These are phyloP conservation scores for Epichloe baconii DNA, from an alignment of 2,329 filamentous ascomycete species.

Conservation along the genomic window DNA sequence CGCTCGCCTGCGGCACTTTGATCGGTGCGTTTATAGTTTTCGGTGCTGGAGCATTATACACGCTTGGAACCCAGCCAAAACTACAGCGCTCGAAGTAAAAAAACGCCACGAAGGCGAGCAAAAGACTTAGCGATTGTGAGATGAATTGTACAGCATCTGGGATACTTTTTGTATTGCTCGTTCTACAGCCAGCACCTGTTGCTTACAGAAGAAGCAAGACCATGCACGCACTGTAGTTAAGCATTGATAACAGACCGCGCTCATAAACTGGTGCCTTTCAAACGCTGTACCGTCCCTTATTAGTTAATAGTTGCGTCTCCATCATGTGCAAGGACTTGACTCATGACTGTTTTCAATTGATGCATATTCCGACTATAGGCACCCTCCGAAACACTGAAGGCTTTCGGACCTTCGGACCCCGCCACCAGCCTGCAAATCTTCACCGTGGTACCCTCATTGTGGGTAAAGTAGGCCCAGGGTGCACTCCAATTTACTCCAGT, in stretches of 20 bases:
- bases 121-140: background rate
- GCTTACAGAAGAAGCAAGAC: background rate
- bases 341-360: conserved; percentile 8
- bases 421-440: conserved; percentile 3
- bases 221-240: background rate
- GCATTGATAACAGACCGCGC: background rate
- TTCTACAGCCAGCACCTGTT: background rate
- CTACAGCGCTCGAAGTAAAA: background rate
- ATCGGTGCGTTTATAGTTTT: conserved; percentile 79
- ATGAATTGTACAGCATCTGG: background rate
- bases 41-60: conserved; percentile 80
- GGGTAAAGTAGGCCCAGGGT: background rate
- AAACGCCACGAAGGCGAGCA: background rate
- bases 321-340: background rate
- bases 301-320: background rate
- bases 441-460: background rate
- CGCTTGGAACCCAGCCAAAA: conserved; percentile 45
- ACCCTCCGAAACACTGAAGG: conserved; percentile 10
- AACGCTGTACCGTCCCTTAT: no score
- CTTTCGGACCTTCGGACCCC: conserved; percentile 4
- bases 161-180: background rate
- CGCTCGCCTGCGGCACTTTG: conserved; percentile 61
- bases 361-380: conserved; percentile 14
- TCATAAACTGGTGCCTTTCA: background rate
- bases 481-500: background rate